phyloP scores from a whole-genome alignment of 2,329 filamentous ascomycete genomes.

The Pseudopithomyces maydicus region DNA sequence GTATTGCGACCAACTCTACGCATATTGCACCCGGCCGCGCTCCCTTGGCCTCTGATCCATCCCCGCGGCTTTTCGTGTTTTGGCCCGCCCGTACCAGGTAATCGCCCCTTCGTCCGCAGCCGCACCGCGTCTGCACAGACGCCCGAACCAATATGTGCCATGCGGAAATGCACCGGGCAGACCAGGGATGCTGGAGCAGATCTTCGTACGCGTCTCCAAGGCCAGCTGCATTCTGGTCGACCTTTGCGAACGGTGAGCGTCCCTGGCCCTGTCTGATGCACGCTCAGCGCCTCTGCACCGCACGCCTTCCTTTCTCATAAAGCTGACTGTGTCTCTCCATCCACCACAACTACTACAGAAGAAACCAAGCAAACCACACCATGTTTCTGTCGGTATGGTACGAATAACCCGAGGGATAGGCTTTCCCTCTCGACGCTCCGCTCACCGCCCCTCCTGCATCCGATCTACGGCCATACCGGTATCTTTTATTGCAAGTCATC shows the following conservation, averaged over 20 bases:
- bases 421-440: too few relatives aligned
- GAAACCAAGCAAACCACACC: too few relatives aligned
- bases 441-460: neutral
- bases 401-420: too few relatives aligned
- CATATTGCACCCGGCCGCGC: constrained; percentile 14
- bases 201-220: constrained; percentile 16
- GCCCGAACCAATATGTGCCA: constrained; percentile 18
- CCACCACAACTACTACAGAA: too few relatives aligned
- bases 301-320: too few relatives aligned
- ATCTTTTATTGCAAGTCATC: neutral
- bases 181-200: constrained; percentile 12
- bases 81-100: constrained; percentile 8
- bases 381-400: too few relatives aligned
- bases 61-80: constrained; percentile 21
- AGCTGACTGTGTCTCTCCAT: too few relatives aligned
- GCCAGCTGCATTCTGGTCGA: constrained; percentile 4
- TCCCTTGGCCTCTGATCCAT: constrained; percentile 23
- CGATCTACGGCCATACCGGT: neutral
- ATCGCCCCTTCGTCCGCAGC: constrained; percentile 21
- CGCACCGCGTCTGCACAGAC: constrained; percentile 15
- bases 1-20: constrained; percentile 10
- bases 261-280: neutral
- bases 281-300: too few relatives aligned
- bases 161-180: constrained; percentile 9
- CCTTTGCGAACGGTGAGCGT: neutral